A percentile compares a stretch with the other conserved stretches of the same genome.
These are phyloP conservation scores for Phlegmacium glaucopus DNA, from an alignment of 768 basidiomycete species.

Conservation along the genomic window DNA sequence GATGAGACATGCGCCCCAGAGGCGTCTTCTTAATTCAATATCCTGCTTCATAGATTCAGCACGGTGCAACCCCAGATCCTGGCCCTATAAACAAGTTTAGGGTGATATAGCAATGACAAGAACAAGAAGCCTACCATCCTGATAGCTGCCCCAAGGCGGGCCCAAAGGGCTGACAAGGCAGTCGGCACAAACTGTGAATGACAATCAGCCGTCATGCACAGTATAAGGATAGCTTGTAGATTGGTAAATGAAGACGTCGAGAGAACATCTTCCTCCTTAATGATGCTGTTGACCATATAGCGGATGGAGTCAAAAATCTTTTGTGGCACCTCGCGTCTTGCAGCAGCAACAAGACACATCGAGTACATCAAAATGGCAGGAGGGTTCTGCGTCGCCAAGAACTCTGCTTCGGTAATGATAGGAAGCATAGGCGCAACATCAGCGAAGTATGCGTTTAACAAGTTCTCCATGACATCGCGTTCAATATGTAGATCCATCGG, in stretches of 20 bases:
- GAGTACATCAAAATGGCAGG: constrained; percentile 86
- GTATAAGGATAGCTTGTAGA: constrained; percentile 81
- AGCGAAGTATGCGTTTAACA: constrained; percentile 89
- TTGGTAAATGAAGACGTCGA: constrained; percentile 84
- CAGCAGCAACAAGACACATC: constrained; percentile 90
- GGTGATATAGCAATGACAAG: not conserved
- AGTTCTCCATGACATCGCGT: constrained; percentile 70
- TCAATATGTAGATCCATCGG: constrained; percentile 73
- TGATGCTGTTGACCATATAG: constrained; percentile 78
- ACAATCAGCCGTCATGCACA: constrained; percentile 85
- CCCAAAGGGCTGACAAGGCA: constrained; percentile 83
- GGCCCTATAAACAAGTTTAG: constrained; percentile 55
- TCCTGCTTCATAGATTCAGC: constrained; percentile 83
- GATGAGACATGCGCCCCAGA: constrained; percentile 95
- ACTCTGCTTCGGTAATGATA: constrained; percentile 84
- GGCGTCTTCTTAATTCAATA: constrained; percentile 81
- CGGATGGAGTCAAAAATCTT: constrained; percentile 88
- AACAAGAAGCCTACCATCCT: constrained; percentile 68
- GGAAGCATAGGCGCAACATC: constrained; percentile 90
- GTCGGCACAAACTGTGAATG: constrained; percentile 88
- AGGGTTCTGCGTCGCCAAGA: constrained; percentile 69
- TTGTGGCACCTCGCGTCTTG: constrained; percentile 79
- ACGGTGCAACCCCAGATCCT: constrained; percentile 93
- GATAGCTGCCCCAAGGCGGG: constrained; percentile 84
- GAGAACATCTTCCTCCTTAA: constrained; percentile 88